Conservation (phyloP, 2,329 filamentous ascomycete genomes). For the Sclerotinia minor region DNA sequence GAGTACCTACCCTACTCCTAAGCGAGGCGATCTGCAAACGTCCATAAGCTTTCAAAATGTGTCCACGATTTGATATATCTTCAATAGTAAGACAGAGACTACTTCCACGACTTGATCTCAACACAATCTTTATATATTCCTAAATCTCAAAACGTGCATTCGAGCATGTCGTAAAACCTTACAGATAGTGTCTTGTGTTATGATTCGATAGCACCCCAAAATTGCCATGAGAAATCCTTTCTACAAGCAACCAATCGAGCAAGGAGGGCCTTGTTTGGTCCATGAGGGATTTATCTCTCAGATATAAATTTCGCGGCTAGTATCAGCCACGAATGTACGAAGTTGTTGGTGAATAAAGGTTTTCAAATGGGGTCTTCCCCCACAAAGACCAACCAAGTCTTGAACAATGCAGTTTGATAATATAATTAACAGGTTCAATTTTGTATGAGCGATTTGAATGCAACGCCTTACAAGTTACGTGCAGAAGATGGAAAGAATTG, state of each 20-base stretch:
- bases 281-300: slow-evolving; percentile 22
- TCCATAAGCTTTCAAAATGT: no score
- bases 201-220: background rate
- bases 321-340: background rate
- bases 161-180: background rate
- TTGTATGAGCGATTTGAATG: slow-evolving; percentile 23
- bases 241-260: background rate
- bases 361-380: background rate
- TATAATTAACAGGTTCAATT: background rate
- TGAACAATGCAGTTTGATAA: background rate
- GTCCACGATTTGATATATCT: no score
- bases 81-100: no score
- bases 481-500: background rate
- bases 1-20: background rate
- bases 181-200: background rate
- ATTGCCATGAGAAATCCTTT: background rate
- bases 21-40: background rate
- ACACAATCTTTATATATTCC: no score
- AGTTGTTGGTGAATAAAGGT: background rate
- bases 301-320: slow-evolving; percentile 2
- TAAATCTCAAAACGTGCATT: background rate
- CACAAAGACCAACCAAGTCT: background rate
- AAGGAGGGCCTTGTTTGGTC: background rate
- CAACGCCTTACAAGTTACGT: background rate
- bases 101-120: no score